Percentiles rank a stretch among this genome's conserved stretches.
Conservation (phyloP, 139 green algal species). For the Mychonastes homosphaera region DNA sequence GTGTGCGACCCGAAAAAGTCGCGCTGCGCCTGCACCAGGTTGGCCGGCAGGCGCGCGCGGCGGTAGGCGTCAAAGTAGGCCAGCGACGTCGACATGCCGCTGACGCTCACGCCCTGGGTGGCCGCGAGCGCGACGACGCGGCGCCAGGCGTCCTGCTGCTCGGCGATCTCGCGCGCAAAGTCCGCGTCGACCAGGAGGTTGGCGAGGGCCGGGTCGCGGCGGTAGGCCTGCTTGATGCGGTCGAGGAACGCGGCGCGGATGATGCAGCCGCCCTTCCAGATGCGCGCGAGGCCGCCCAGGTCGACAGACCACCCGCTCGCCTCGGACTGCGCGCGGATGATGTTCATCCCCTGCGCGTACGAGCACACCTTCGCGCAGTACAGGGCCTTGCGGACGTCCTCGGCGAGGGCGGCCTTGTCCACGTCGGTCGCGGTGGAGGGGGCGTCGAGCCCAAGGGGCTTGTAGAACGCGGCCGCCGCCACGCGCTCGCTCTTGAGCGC, state of each 20-base stretch:
- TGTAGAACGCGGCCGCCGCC: slow-evolving; percentile 55
- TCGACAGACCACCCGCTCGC: slow-evolving; percentile 87
- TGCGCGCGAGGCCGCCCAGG: slow-evolving; percentile 81
- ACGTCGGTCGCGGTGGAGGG: slow-evolving; percentile 29
- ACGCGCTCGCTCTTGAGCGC: slow-evolving; percentile 85
- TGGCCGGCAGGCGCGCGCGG: slow-evolving; percentile 80
- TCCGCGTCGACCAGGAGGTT: slow-evolving; percentile 45
- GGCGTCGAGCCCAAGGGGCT: slow-evolving; percentile 22
- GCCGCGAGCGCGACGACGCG: slow-evolving; percentile 66
- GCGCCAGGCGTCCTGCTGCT: slow-evolving; percentile 71
- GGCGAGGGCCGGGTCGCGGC: slow-evolving; percentile 63
- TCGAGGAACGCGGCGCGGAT: slow-evolving; percentile 95
- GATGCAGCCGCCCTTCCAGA: slow-evolving; percentile 99
- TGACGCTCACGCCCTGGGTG: slow-evolving; percentile 46
- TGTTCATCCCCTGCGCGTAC: slow-evolving; percentile 98
- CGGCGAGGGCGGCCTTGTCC: slow-evolving; percentile 83
- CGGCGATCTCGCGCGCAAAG: slow-evolving; percentile 46
- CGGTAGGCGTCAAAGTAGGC: slow-evolving; percentile 97
- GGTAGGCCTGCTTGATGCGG: slow-evolving; percentile 88
- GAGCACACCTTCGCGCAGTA: slow-evolving; percentile 90
- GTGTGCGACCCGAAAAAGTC: slow-evolving; percentile 99
- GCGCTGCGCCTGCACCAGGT: slow-evolving; percentile 93
- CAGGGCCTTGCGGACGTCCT: slow-evolving; percentile 73
- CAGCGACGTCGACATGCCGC: slow-evolving; percentile 79
- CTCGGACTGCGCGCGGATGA: slow-evolving; percentile 91